Base-by-base conservation (phyloP, 306 rosid species). In the Amphicarpaea edgeworthii region DNA sequence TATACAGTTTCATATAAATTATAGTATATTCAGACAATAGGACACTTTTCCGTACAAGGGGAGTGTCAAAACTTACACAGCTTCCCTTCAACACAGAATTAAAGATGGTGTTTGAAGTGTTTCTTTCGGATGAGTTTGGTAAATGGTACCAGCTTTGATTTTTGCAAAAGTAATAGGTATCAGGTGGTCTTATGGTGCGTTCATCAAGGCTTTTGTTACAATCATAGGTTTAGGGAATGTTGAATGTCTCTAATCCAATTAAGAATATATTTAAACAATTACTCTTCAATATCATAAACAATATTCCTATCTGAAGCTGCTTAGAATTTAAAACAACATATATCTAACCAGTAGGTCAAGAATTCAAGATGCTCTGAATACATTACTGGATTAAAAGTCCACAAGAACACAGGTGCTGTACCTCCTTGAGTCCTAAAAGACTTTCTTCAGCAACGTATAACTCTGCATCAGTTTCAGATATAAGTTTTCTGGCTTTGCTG, bases 341-440 rank as follows among this genome's bases (percentile, higher is more conserved):
- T 54, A 26, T 4, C 5, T 21, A 73, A 40, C 59, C 61, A 17
- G 28, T 47, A 46, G 53, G 15, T 60, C 77, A 42, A 73, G 75
- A 62, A 61, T 71, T 70, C 62, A 74, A 74, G 77, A 51, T 57
- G 28, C 64, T 12, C 72, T n/a, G 12, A 83, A 66, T 74, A 62
- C 42, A 73, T 20, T 30, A 40, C 38, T 72, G 58, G 32, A 71
- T 16, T 63, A 72, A 7, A 77, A 80, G 72, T 34, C 69, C 50
- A 82, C 57, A 70, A 43, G 79, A 82, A 64, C 16, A 80, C 59
- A 80, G 68, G 79, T 57, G 78, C 14, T 7, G 65, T 84, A 95
- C 97, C 98, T 92, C 98, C 79, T 87, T 87, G 32, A 95, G 88
- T 72, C 88, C 98, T 53, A 92, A 83, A 77, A 95, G 96, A 76